Conservation (phyloP, 768 basidiomycete species). For the Pulveroboletus sp. region DNA sequence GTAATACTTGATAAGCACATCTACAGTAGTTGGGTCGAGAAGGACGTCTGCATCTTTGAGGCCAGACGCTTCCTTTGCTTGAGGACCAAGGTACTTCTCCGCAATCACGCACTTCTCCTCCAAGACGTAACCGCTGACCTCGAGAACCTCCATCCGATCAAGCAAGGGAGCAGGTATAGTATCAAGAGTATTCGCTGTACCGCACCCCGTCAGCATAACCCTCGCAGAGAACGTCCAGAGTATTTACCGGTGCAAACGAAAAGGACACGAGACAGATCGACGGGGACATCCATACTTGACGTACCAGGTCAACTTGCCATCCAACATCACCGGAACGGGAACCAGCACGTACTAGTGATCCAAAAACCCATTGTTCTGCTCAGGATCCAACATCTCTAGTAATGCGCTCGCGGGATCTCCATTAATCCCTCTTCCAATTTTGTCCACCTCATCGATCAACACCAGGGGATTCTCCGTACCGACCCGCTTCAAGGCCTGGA, state of each 20-base stretch:
- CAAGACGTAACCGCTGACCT: slow-evolving; percentile 91
- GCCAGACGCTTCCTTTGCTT: slow-evolving; percentile 88
- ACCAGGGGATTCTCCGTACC: slow-evolving; percentile 93
- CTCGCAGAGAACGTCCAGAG: background rate
- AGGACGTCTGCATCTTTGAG: slow-evolving; percentile 79
- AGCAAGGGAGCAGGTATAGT: slow-evolving; percentile 92
- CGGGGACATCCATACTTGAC: slow-evolving; percentile 90
- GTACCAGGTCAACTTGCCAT: slow-evolving; percentile 2
- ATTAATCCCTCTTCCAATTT: slow-evolving; percentile 86
- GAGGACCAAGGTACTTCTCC: slow-evolving; percentile 81
- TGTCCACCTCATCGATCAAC: slow-evolving; percentile 93
- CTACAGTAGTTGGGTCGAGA: slow-evolving; percentile 72
- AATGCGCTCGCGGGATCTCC: slow-evolving; percentile 91
- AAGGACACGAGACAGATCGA: slow-evolving; percentile 91
- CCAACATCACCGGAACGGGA: background rate
- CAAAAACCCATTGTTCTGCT: slow-evolving; percentile 91
- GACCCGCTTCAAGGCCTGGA: slow-evolving; percentile 89
- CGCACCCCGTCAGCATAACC: slow-evolving; percentile 4
- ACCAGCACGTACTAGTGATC: slow-evolving; percentile 81
- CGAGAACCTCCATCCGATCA: slow-evolving; percentile 95
- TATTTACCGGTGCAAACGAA: slow-evolving; percentile 85
- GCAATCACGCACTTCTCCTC: slow-evolving; percentile 92
- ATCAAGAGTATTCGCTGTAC: slow-evolving; percentile 79
- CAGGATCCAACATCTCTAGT: slow-evolving; percentile 90
- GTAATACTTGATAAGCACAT: slow-evolving; percentile 92